Base-by-base conservation (phyloP, 192 early-diverging fungal species). In the Linderina pennispora region DNA sequence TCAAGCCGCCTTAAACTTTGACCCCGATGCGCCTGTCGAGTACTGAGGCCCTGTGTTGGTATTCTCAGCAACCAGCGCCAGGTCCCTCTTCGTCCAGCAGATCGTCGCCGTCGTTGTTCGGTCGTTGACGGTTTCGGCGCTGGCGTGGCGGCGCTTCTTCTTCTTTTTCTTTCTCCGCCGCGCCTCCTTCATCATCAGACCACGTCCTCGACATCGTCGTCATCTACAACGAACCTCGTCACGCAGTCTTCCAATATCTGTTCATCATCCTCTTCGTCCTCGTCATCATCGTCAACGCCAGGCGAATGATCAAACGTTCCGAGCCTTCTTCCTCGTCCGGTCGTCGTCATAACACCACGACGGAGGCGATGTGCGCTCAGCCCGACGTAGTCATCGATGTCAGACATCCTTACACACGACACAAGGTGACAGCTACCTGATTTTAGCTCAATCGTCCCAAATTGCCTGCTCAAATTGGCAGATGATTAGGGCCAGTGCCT, bases 21-120 rank as follows among this genome's bases (percentile, higher is more conserved):
- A 40, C 18, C 46, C n/a, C 46, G 53, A 40, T 62, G 77, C 77
- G 43, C 61, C 74, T 40, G 66, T 57, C 16, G 74, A n/a, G n/a
- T n/a, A n/a, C n/a, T 49, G 8, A 44, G 53, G 43, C 58, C 65
- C 65, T 81, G 78, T 32, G 76, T 80, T 45, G 80, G 87, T 24
- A 79, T 95, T 96, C 50, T 94, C 94, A 24, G 84, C 84, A 22
- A 99, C 77, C 21, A 97, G 77, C 17, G 87, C 91, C 41, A 94
- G 58, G 62, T 99, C 97, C n/a, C 45, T 99, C 97, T 14, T 93
- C 94, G 19, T 92, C 88, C 13, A 92, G 65, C 26, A 82, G 80
- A 36, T 94, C 88, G 42, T 90, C 86, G 21, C 42, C 36, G n/a
- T n/a, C n/a, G n/a, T n/a, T 28, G 16, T 17, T 16, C 17, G 41